These are phyloP conservation scores for Magnolia changhungtana DNA, from an alignment of 164 flowering plant genomes.

Conservation along the genomic window DNA sequence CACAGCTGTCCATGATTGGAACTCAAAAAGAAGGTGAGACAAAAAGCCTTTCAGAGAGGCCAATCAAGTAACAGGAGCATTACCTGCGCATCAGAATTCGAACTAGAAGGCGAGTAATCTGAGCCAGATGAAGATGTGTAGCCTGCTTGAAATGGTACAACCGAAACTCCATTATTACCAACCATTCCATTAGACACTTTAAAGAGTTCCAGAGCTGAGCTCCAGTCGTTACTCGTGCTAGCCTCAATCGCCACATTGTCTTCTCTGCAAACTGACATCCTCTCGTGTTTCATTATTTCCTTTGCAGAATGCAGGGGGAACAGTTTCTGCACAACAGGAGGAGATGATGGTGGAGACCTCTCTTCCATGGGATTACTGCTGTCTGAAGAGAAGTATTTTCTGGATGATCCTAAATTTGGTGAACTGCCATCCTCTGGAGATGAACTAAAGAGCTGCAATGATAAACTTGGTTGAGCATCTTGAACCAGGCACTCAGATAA, in stretches of 20 bases:
- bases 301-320: slow-evolving; percentile 57
- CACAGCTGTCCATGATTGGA: background rate
- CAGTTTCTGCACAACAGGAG: slow-evolving; percentile 61
- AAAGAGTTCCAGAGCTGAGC: slow-evolving; percentile 56
- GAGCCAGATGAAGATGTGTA: slow-evolving; percentile 73
- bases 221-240: slow-evolving; percentile 35
- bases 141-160: slow-evolving; percentile 51
- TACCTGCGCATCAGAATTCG: slow-evolving; percentile 78
- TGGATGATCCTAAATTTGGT: slow-evolving; percentile 46
- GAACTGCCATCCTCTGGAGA: slow-evolving; percentile 63
- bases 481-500: slow-evolving; percentile 51
- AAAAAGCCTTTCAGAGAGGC: background rate
- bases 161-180: slow-evolving; percentile 36
- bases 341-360: slow-evolving; percentile 70
- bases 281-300: slow-evolving; percentile 38
- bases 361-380: slow-evolving; percentile 78
- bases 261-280: slow-evolving; percentile 30
- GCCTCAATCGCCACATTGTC: slow-evolving; percentile 33
- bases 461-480: slow-evolving; percentile 40
- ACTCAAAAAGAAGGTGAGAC: background rate
- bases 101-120: slow-evolving; percentile 81
- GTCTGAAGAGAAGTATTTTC: slow-evolving; percentile 76
- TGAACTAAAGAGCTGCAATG: slow-evolving; percentile 64
- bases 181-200: slow-evolving; percentile 35
- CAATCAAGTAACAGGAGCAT: background rate